These are phyloP conservation scores for Fusarium sp. DNA, from an alignment of 2,329 filamentous ascomycete species.

Conservation along the genomic window DNA sequence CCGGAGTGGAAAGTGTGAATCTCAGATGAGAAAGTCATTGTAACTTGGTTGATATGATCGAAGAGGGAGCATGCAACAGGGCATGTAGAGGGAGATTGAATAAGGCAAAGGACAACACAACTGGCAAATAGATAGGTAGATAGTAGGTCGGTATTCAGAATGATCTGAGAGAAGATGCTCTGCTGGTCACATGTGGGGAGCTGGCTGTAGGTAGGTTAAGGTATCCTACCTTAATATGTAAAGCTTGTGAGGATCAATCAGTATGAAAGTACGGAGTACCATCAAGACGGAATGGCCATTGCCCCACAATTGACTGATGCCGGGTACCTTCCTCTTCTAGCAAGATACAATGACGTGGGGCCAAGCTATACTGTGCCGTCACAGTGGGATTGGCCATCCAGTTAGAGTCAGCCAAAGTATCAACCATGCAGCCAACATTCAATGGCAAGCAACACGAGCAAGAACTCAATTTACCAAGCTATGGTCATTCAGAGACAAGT, in stretches of 20 bases:
- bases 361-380: constrained; percentile 10
- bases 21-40: constrained; percentile 51
- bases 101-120: neutral
- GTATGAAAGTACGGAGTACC: neutral
- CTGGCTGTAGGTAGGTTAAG: constrained; percentile 9
- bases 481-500: neutral
- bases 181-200: neutral
- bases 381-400: constrained; percentile 1
- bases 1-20: constrained; percentile 81
- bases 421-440: neutral
- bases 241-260: constrained; percentile 7
- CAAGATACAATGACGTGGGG: constrained; percentile 14
- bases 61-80: neutral
- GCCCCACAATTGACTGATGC: constrained; percentile 11
- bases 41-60: constrained; percentile 1
- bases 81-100: neutral
- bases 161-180: neutral
- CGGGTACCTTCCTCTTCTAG: constrained; percentile 26
- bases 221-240: neutral
- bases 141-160: neutral
- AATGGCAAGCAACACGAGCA: neutral
- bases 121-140: neutral
- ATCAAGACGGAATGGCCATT: neutral
- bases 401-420: neutral
- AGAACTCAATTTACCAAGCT: neutral